phyloP scores from a whole-genome alignment of 2,329 filamentous ascomycete genomes.

The Diplodia seriata region DNA sequence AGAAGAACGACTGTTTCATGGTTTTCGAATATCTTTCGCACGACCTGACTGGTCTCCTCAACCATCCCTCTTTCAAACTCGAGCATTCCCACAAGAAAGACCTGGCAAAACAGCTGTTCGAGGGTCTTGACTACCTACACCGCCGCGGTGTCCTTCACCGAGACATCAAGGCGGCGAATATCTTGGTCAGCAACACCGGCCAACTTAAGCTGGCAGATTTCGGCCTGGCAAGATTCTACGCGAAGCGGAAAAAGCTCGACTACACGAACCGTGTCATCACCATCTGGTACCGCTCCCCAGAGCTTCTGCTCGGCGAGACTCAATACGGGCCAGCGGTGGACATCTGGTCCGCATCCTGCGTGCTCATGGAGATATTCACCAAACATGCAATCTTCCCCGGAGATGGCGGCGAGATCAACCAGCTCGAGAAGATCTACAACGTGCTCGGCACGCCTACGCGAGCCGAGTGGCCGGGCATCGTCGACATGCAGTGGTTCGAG shows the following conservation, averaged over 20 bases:
- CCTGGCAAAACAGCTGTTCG: constrained; percentile 89
- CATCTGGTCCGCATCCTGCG: constrained; percentile 96
- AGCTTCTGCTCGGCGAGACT: constrained; percentile 35
- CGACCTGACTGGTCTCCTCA: constrained; percentile 91
- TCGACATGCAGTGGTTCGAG: constrained; percentile 98
- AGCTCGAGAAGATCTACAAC: constrained; percentile 95
- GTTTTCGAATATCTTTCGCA: constrained; percentile 98
- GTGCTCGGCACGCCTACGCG: constrained; percentile 87
- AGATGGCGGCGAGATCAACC: constrained; percentile 92
- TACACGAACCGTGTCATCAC: constrained; percentile 99
- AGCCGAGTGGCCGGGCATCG: constrained; percentile 83
- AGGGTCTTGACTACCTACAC: constrained; percentile 92
- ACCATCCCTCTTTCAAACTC: constrained; percentile 89
- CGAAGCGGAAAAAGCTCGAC: constrained; percentile 87
- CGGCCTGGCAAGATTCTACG: constrained; percentile 93
- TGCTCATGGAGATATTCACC: constrained; percentile 96
- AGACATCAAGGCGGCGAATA: constrained; percentile 98
- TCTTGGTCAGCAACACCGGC: constrained; percentile 88
- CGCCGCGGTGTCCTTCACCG: constrained; percentile 91
- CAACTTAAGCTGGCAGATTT: constrained; percentile 95
- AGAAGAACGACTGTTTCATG: constrained; percentile 99
- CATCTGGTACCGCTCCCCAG: constrained; percentile 69
- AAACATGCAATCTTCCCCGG: constrained; percentile 93
- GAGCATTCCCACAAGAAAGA: constrained; percentile 90
- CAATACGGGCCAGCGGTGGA: constrained; percentile 36